phyloP scores from a whole-genome alignment of 2,329 filamentous ascomycete genomes.

The Arthrobotrys sphaeroides region DNA sequence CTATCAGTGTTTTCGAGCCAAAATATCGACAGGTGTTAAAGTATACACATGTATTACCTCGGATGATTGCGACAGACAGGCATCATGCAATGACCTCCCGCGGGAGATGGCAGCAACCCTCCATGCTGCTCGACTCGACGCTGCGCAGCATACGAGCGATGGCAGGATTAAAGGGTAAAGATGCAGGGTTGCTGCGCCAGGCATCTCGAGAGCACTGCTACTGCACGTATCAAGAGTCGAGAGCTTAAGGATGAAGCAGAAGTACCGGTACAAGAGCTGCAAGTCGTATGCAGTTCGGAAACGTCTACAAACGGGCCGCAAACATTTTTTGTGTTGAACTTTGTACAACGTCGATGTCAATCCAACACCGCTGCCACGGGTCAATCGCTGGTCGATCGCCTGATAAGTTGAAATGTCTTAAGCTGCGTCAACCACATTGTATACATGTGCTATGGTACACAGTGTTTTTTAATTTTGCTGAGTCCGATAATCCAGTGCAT shows the following conservation, averaged over 20 bases:
- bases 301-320: slow-evolving; percentile 15
- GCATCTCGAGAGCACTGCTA: slow-evolving; percentile 22
- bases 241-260: background rate
- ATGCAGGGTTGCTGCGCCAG: slow-evolving; percentile 31
- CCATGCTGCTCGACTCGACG: slow-evolving; percentile 24
- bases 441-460: too few species aligned
- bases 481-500: too few species aligned
- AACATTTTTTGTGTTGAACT: slow-evolving; percentile 26
- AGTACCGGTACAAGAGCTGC: slow-evolving; percentile 36
- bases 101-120: slow-evolving; percentile 36
- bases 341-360: slow-evolving; percentile 11
- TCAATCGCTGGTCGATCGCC: background rate
- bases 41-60: background rate
- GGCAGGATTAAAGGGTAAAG: slow-evolving; percentile 17
- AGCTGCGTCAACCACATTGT: too few species aligned
- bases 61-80: slow-evolving; percentile 18
- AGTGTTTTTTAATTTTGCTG: too few species aligned
- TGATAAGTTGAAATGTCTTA: background rate
- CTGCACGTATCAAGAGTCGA: slow-evolving; percentile 24
- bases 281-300: slow-evolving; percentile 10
- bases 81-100: slow-evolving; percentile 16
- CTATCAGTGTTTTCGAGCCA: background rate
- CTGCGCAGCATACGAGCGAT: slow-evolving; percentile 23
- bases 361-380: slow-evolving; percentile 12
- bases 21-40: too few species aligned